A percentile compares a stretch with the other conserved stretches of the same genome.
phyloP scores from a whole-genome alignment of 2,329 filamentous ascomycete genomes.

The Mycosphaerelloides madeirae region DNA sequence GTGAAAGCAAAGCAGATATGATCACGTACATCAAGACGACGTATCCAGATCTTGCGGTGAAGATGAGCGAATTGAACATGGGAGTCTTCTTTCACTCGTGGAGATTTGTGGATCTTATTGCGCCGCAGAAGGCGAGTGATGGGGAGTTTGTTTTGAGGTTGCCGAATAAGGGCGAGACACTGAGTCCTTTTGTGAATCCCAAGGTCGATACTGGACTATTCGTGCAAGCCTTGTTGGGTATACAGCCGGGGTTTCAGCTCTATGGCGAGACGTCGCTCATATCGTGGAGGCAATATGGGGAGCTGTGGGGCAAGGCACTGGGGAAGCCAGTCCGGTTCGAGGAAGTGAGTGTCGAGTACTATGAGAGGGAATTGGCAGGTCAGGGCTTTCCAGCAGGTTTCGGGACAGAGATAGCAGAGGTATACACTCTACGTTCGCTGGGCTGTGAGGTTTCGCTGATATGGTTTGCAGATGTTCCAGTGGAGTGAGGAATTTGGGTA shows the following conservation, averaged over 20 bases:
- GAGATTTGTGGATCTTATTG: slow-evolving; percentile 2
- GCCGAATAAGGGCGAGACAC: slow-evolving; percentile 14
- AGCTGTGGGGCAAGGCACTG: slow-evolving; percentile 22
- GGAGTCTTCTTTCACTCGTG: slow-evolving; percentile 3
- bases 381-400: neutral
- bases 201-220: slow-evolving; percentile 16
- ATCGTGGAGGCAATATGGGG: slow-evolving; percentile 26
- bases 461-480: too few species aligned
- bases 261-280: slow-evolving; percentile 22
- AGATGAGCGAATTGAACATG: slow-evolving; percentile 7
- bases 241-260: slow-evolving; percentile 24
- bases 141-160: slow-evolving; percentile 17
- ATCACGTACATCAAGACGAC: slow-evolving; percentile 25
- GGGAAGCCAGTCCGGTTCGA: slow-evolving; percentile 22
- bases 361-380: neutral
- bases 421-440: neutral
- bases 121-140: neutral
- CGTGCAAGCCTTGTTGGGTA: slow-evolving; percentile 24
- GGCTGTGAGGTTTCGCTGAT: too few species aligned
- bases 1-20: slow-evolving; percentile 27
- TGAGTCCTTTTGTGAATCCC: slow-evolving; percentile 8
- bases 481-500: too few species aligned
- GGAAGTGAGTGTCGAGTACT: slow-evolving; percentile 2
- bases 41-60: slow-evolving; percentile 12
- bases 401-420: slow-evolving; percentile 3